These are phyloP conservation scores for Auxenochlorella pyrenoidosa DNA, from an alignment of 139 green algal species.

Conservation along the genomic window DNA sequence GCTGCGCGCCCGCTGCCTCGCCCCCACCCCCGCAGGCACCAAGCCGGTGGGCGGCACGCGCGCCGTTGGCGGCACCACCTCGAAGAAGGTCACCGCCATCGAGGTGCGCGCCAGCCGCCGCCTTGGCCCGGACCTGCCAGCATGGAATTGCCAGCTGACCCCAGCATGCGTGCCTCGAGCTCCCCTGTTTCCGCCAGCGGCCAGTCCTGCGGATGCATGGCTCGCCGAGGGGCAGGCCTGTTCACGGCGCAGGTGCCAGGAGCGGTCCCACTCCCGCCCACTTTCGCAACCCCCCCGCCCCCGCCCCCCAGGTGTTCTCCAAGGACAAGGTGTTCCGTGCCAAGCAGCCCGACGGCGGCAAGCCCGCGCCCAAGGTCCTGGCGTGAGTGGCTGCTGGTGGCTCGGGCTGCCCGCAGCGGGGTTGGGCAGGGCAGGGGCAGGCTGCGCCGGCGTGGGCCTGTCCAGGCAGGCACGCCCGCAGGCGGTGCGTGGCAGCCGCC, in stretches of 20 bases:
- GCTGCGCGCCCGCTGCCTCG: not conserved
- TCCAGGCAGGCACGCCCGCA: not conserved
- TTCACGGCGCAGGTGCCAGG: no score
- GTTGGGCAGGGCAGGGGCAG: not conserved
- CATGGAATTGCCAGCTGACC: no score
- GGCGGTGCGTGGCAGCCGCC: not conserved
- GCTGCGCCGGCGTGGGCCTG: not conserved
- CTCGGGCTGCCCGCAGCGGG: no score
- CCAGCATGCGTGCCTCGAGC: no score
- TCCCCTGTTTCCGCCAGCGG: no score
- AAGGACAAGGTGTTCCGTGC: constrained; percentile 46
- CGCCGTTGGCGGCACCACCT: not conserved
- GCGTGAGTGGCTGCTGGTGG: not conserved
- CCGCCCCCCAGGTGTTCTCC: constrained; percentile 41
- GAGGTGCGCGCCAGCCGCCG: not conserved
- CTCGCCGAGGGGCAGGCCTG: no score
- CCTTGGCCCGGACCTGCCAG: not conserved
- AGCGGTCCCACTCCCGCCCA: no score
- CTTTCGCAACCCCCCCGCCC: not conserved
- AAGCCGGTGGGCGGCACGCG: constrained; percentile 36
- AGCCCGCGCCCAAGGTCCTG: constrained; percentile 45
- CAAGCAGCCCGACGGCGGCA: constrained; percentile 40
- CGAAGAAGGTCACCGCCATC: constrained; percentile 25
- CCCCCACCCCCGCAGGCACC: constrained; percentile 19
- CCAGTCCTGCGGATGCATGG: no score